Percentiles rank a stretch among this genome's conserved stretches.
Conservation (phyloP, 2,329 filamentous ascomycete genomes). For the Incumbomyces delicatus region DNA sequence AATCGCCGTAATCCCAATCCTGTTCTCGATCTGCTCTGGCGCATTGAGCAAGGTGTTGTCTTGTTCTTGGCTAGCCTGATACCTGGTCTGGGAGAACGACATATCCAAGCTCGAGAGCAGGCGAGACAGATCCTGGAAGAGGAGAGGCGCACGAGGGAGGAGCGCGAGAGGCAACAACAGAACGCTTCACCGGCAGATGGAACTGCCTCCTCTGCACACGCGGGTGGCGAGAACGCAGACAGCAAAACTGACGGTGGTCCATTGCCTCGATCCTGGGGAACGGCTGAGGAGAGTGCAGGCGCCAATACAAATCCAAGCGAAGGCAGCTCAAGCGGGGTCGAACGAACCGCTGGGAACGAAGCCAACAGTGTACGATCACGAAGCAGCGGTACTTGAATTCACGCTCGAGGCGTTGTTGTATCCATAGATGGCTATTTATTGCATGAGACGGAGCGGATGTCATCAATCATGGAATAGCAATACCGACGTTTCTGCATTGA, state of each 20-base stretch:
- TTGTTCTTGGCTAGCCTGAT: constrained; percentile 54
- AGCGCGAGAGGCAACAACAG: not conserved
- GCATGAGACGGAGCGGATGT: too few relatives aligned
- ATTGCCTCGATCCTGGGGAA: not conserved
- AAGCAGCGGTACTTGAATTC: not conserved
- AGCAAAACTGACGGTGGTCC: not conserved
- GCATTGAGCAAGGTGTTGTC: constrained; percentile 47
- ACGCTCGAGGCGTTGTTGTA: too few relatives aligned
- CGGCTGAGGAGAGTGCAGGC: not conserved
- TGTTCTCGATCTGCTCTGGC: constrained; percentile 13
- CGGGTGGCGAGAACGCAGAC: not conserved
- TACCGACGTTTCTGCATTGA: too few relatives aligned
- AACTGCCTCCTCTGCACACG: not conserved
- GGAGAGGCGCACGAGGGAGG: constrained; percentile 13
- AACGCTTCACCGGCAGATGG: not conserved
- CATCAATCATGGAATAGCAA: too few relatives aligned
- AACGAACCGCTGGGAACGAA: not conserved
- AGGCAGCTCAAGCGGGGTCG: constrained; percentile 1
- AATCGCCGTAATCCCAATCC: constrained; percentile 12
- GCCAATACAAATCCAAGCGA: not conserved
- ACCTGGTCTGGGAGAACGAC: constrained; percentile 52
- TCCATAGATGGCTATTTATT: too few relatives aligned
- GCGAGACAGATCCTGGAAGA: constrained; percentile 27
- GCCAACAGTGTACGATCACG: not conserved
- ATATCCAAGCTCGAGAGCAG: constrained; percentile 47